These are phyloP conservation scores for Cadophora malorum DNA, from an alignment of 2,329 filamentous ascomycete genomes.

Conservation along the genomic window DNA sequence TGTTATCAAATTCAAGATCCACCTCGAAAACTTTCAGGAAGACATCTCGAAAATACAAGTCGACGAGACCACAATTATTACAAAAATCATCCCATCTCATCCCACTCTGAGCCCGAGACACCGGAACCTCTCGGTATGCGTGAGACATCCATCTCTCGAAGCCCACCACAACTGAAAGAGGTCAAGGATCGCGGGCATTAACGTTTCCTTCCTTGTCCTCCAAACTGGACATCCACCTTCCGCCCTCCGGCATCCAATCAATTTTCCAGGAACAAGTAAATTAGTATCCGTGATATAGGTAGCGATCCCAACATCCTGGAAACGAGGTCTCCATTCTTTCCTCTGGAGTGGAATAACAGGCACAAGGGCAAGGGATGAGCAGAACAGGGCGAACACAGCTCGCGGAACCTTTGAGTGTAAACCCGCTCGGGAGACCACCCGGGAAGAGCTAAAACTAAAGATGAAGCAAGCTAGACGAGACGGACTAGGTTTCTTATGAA, in stretches of 20 bases:
- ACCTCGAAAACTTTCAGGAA: constrained; percentile 11
- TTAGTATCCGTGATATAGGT: constrained; percentile 8
- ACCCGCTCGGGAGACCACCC: not conserved
- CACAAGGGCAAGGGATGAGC: not conserved
- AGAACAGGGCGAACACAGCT: not conserved
- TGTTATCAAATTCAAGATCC: not conserved
- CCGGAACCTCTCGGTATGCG: constrained; percentile 21
- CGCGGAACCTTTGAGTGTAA: not conserved
- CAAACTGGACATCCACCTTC: not conserved
- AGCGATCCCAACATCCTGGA: constrained; percentile 12
- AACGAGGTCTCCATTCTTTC: not conserved
- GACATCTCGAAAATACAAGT: not conserved
- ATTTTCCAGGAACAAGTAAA: not conserved
- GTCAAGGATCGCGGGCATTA: constrained; percentile 6
- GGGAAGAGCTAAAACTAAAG: constrained; percentile 2
- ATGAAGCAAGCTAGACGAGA: constrained; percentile 14
- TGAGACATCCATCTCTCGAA: constrained; percentile 14
- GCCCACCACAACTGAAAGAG: not conserved
- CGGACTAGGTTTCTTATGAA: not conserved
- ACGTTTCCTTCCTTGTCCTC: not conserved
- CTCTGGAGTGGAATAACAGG: not conserved
- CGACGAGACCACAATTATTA: not conserved
- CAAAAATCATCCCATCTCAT: constrained; percentile 16
- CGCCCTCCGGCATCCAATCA: constrained; percentile 10
- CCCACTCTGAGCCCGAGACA: constrained; percentile 19